Evolutionary conservation across 2,329 filamentous ascomycete genomes (phyloP).

Genomic region (Fonsecaea pedrosoi): DNA sequence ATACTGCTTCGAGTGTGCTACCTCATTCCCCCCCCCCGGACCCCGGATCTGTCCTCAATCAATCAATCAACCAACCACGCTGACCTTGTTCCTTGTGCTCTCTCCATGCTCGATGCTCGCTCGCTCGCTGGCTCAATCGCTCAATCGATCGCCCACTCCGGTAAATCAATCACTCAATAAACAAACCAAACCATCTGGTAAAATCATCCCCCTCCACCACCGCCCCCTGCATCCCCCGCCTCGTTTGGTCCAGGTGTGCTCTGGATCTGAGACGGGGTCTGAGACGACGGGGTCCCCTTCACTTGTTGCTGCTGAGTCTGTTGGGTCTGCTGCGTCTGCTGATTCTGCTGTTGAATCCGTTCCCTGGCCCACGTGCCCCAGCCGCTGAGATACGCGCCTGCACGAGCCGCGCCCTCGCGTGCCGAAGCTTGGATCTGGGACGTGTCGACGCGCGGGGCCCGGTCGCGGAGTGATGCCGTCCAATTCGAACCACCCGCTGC

Average conservation of each 20-base stretch:
- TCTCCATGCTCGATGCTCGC: no score
- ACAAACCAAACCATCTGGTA: no score
- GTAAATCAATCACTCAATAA: no score
- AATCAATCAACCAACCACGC: no score
- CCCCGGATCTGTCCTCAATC: no score
- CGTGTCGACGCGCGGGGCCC: slow-evolving; percentile 50
- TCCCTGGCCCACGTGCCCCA: slow-evolving; percentile 68
- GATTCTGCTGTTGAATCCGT: slow-evolving; percentile 25
- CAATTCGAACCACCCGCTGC: slow-evolving; percentile 35
- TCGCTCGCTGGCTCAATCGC: no score
- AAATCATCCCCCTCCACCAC: not conserved
- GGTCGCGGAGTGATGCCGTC: slow-evolving; percentile 41
- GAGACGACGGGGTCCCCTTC: not conserved
- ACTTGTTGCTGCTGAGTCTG: no score
- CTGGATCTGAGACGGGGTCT: not conserved
- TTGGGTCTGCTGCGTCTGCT: not conserved
- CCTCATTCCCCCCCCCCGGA: no score
- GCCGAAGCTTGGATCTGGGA: slow-evolving; percentile 62
- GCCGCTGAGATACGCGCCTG: slow-evolving; percentile 68
- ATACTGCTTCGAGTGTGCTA: no score
- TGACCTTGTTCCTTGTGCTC: no score
- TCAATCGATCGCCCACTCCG: no score
- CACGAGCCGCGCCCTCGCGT: slow-evolving; percentile 60
- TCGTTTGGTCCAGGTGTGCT: not conserved
- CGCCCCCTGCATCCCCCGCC: not conserved